Evolutionary conservation across 192 early-diverging fungal genomes (phyloP).

Genomic region (Paraglomus brasilianum): DNA sequence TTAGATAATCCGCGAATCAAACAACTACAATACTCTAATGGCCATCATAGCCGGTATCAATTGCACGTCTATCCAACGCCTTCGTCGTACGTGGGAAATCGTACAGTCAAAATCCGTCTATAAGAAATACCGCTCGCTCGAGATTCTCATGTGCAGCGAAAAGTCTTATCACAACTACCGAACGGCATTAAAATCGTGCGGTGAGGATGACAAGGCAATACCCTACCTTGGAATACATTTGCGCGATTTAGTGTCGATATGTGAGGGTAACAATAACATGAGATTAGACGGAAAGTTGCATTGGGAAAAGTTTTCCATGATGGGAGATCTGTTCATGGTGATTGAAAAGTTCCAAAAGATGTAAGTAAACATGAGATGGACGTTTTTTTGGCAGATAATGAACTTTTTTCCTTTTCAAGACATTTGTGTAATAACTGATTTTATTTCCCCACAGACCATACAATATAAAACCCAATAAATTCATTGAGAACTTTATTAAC

Average conservation of each 20-base stretch:
- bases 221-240: constrained; percentile 76
- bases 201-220: constrained; percentile 57
- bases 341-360: constrained; percentile 56
- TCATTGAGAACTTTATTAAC: constrained; percentile 37
- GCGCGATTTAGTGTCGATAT: constrained; percentile 69
- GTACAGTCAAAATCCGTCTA: constrained; percentile 50
- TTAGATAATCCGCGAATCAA: constrained; percentile 57
- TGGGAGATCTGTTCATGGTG: constrained; percentile 64
- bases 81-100: constrained; percentile 60
- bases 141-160: constrained; percentile 65
- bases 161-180: constrained; percentile 66
- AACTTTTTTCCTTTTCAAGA: neutral
- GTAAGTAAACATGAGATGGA: constrained; percentile 8
- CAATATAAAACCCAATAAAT: constrained; percentile 38
- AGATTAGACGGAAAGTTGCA: constrained; percentile 65
- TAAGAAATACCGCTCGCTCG: constrained; percentile 56
- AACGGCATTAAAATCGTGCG: constrained; percentile 46
- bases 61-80: constrained; percentile 56
- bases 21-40: constrained; percentile 80
- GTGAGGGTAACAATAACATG: constrained; percentile 67
- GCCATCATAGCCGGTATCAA: constrained; percentile 72
- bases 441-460: constrained; percentile 21
- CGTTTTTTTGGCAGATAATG: neutral
- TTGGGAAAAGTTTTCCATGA: constrained; percentile 68
- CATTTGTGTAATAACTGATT: neutral